These are phyloP conservation scores for Plasmopara halstedii DNA, from an alignment of 352 stramenopile species.

Conservation along the genomic window DNA sequence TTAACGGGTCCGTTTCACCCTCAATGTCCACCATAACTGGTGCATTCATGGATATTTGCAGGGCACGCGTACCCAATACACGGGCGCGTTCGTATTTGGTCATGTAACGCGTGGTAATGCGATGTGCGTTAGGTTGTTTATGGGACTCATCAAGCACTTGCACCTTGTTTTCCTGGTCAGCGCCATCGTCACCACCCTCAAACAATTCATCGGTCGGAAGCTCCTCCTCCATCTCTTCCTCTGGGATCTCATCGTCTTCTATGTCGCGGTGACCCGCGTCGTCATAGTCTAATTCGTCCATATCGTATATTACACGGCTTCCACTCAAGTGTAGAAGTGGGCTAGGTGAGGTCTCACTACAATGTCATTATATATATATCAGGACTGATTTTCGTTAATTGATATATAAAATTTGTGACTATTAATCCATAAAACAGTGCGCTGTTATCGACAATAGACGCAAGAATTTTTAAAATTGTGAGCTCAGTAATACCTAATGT, in stretches of 20 bases:
- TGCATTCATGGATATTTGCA: conserved; percentile 99
- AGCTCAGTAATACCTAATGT: too few species aligned
- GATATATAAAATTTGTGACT: too few species aligned
- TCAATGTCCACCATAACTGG: conserved; percentile 95
- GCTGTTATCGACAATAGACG: too few species aligned
- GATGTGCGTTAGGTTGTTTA: conserved; percentile 78
- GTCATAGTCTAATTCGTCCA: conserved; percentile 86
- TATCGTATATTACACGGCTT: conserved; percentile 17
- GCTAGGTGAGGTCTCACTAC: too few species aligned
- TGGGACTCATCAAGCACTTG: conserved; percentile 80
- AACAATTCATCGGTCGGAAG: conserved; percentile 66
- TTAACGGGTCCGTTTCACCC: conserved; percentile 98
- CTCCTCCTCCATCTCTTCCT: conserved; percentile 67
- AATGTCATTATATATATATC: too few species aligned
- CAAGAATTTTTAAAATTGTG: too few species aligned
- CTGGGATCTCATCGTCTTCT: conserved; percentile 74
- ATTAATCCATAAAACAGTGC: too few species aligned
- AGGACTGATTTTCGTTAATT: too few species aligned
- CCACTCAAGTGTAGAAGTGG: conserved; percentile 15
- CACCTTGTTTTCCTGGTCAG: conserved; percentile 51
- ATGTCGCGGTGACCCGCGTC: conserved; percentile 69
- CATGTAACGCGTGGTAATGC: conserved; percentile 98
- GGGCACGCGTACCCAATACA: conserved; percentile 95
- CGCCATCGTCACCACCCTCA: conserved; percentile 50
- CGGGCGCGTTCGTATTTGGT: conserved; percentile 99